Evolutionary conservation across 345 rosid genomes (phyloP), one percentile per base, ranked within the genome.

Genomic region (Eucalyptus polyanthemos): DNA sequence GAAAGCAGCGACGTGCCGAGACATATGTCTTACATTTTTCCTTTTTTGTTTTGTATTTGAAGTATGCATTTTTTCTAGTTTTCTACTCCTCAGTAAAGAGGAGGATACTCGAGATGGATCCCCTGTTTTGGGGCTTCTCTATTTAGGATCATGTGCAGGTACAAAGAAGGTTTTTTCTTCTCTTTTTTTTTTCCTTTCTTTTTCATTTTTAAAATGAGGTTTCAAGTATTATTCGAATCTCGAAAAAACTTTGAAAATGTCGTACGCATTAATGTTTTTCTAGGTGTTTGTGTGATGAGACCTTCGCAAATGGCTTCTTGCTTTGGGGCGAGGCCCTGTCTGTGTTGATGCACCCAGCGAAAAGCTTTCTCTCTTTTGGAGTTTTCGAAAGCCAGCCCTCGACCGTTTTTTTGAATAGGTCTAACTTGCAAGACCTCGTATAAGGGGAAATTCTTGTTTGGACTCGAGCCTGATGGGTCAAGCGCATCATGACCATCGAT

Each of bases 211-310:
- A 76, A 2, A 3, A 11, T 21, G 42, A 21, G 45, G 4, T 76
- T 19, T 34, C 1, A 21, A 37, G 14, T 19, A 21, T 37, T 11
- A 37, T 37, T 37, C 14, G 24, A 34, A 76, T 76, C 45, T 11
- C 12, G 5, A 14, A 21, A 14, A 21, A 21, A 11, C 4, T 76
- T 5, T 21, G 14, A 3, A 37, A 37, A 76, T 3, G 27, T 37
- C 6, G 22, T 1, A 3, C 2, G 8, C 5, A 6, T 19, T 19
- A 37, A 37, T 72, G 5, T 7, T 69, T 10, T 65, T n/a, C 19
- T 17, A 19, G 14, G 27, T 10, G 15, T 0, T 0, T 49, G 14
- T 4, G 13, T 2, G 14, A 37, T 40, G 15, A 37, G 27, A 76
- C 27, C 27, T 34, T 76, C 8, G 8, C 8, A 21, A 11, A 76